Conservation (phyloP, 495 filamentous ascomycete species). For the Mytilinidion resinicola region DNA sequence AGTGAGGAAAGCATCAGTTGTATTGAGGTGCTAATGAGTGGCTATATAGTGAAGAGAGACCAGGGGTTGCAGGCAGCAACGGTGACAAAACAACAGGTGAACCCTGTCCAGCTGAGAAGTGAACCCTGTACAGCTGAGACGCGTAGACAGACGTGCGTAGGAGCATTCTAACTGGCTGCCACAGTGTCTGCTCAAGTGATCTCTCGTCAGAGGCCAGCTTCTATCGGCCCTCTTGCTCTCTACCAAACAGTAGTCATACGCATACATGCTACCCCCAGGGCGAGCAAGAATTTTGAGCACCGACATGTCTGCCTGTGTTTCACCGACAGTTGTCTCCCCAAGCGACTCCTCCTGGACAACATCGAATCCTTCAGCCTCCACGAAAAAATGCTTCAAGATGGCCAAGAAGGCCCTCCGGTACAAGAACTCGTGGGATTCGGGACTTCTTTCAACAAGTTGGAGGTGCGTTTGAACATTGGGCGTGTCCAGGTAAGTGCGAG, state of each 20-base stretch:
- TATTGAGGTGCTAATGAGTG: too few species aligned
- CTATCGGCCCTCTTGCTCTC: background rate
- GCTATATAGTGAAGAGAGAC: too few species aligned
- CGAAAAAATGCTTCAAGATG: background rate
- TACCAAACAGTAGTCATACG: background rate
- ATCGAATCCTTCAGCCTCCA: background rate
- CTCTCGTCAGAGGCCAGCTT: background rate
- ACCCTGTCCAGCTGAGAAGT: too few species aligned
- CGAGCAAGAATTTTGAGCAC: background rate
- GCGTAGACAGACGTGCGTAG: too few species aligned
- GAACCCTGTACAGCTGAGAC: too few species aligned
- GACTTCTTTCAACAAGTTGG: background rate
- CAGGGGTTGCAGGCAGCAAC: too few species aligned
- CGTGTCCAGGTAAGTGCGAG: background rate
- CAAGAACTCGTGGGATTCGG: background rate
- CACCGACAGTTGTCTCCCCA: background rate
- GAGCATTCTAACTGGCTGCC: too few species aligned
- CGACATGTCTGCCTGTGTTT: background rate
- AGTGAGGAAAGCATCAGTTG: too few species aligned
- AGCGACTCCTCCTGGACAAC: conserved; percentile 1
- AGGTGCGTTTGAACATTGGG: background rate
- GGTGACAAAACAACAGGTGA: too few species aligned
- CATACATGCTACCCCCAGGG: background rate
- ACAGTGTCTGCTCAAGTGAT: background rate
- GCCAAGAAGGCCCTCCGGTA: background rate